A percentile compares a stretch with the other conserved stretches of the same genome.
Evolutionary conservation across 192 early-diverging fungal species (phyloP).

Genomic region (Coemansia sp.): DNA sequence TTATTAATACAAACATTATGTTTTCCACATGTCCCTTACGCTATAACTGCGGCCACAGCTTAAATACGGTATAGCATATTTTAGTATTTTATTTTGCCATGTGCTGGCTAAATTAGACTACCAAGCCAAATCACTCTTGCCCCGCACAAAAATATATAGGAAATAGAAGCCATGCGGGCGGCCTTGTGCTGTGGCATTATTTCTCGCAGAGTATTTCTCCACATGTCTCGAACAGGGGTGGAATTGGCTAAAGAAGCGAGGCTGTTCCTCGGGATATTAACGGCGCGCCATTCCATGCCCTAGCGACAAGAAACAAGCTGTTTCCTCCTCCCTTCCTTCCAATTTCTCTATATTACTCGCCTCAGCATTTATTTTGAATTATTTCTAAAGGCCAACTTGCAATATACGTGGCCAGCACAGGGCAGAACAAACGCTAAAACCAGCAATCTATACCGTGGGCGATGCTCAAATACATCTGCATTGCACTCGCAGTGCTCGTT

Average conservation of each 20-base stretch:
- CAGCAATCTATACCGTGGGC: not conserved
- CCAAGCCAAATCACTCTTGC: not conserved
- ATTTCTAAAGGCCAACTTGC: not conserved
- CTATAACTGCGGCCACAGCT: not conserved
- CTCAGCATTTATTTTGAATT: conserved; percentile 5
- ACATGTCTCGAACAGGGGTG: conserved; percentile 33
- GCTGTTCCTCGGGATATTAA: no score
- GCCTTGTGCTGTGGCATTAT: no score
- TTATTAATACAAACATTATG: not conserved
- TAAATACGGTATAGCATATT: no score
- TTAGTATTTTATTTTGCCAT: not conserved
- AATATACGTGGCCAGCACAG: not conserved
- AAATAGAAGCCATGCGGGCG: not conserved
- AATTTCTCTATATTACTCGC: not conserved
- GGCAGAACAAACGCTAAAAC: not conserved
- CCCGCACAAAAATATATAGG: not conserved
- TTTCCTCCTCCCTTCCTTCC: not conserved
- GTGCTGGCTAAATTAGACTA: not conserved
- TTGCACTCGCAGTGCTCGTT: conserved; percentile 20
- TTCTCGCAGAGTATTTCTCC: conserved; percentile 7
- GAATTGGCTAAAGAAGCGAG: not conserved
- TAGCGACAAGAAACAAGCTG: no score
- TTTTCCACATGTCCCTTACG: not conserved
- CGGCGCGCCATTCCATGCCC: no score
- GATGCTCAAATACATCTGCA: conserved; percentile 44